phyloP scores from a whole-genome alignment of 1,284 basidiomycete species.

The Fomitopsis betulina region DNA sequence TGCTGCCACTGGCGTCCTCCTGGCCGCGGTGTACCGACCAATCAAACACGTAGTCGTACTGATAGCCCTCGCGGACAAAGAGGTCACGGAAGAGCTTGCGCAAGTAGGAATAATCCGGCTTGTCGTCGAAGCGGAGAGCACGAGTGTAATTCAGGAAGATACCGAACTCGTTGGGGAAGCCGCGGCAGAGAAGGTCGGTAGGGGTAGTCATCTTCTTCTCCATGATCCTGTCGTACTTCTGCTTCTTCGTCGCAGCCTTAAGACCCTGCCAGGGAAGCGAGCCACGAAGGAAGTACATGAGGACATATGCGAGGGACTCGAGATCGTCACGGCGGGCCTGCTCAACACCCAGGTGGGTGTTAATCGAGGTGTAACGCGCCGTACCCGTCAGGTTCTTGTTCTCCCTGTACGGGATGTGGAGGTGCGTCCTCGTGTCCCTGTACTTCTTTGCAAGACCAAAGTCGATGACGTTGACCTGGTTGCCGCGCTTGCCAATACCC shows the following conservation, averaged over 20 bases:
- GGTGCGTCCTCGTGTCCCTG: constrained; percentile 98
- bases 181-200: constrained; percentile 92
- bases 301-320: constrained; percentile 93
- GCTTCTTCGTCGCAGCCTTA: constrained; percentile 98
- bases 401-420: constrained; percentile 99
- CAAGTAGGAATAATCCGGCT: constrained; percentile 96
- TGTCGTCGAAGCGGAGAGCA: constrained; percentile 96
- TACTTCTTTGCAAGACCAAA: constrained; percentile 99
- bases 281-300: constrained; percentile 98
- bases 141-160: constrained; percentile 98
- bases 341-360: constrained; percentile 97
- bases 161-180: constrained; percentile 96
- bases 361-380: constrained; percentile 98
- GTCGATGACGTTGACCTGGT: constrained; percentile 99
- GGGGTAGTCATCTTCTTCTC: constrained; percentile 99
- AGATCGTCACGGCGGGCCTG: constrained; percentile 95
- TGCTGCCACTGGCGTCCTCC: constrained; percentile 56
- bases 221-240: constrained; percentile 99
- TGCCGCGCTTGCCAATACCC: constrained; percentile 99
- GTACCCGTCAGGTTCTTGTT: constrained; percentile 99
- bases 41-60: constrained; percentile 98
- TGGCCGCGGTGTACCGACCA: constrained; percentile 87
- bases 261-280: constrained; percentile 97
- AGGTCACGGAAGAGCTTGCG: constrained; percentile 98
- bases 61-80: constrained; percentile 94